Conservation (phyloP, 176 grass and related monocot genomes). For the Poa annua region DNA sequence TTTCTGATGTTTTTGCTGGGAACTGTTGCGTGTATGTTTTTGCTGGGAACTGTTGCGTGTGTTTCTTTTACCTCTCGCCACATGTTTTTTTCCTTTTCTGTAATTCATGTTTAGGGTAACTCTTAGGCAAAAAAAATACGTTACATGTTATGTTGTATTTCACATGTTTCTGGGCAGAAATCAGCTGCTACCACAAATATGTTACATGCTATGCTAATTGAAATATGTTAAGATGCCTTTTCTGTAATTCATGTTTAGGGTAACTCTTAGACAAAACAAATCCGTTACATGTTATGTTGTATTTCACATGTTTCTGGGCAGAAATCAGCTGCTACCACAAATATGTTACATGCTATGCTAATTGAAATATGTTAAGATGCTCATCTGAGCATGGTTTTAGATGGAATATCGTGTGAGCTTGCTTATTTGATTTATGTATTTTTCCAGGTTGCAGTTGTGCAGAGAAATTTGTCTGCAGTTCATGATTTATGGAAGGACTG, state of each 20-base stretch:
- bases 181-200: neutral
- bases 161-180: constrained; percentile 21
- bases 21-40: constrained; percentile 23
- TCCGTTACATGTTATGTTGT: constrained; percentile 5
- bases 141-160: constrained; percentile 17
- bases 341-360: constrained; percentile 16
- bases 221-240: constrained; percentile 21
- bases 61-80: neutral
- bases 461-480: constrained; percentile 68
- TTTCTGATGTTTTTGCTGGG: constrained; percentile 13
- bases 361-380: constrained; percentile 25
- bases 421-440: constrained; percentile 52
- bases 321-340: neutral
- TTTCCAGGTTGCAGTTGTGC: constrained; percentile 81
- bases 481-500: constrained; percentile 89
- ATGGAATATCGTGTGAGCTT: constrained; percentile 4
- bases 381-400: constrained; percentile 28
- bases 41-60: neutral
- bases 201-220: constrained; percentile 18
- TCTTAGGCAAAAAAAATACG: neutral
- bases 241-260: too few relatives aligned
- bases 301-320: constrained; percentile 25
- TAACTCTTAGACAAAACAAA: too few relatives aligned
- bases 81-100: neutral
- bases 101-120: constrained; percentile 9